Evolutionary conservation across 1,284 basidiomycete genomes (phyloP), one percentile per base, ranked within the genome.

Genomic region (Peniophora sp.): DNA sequence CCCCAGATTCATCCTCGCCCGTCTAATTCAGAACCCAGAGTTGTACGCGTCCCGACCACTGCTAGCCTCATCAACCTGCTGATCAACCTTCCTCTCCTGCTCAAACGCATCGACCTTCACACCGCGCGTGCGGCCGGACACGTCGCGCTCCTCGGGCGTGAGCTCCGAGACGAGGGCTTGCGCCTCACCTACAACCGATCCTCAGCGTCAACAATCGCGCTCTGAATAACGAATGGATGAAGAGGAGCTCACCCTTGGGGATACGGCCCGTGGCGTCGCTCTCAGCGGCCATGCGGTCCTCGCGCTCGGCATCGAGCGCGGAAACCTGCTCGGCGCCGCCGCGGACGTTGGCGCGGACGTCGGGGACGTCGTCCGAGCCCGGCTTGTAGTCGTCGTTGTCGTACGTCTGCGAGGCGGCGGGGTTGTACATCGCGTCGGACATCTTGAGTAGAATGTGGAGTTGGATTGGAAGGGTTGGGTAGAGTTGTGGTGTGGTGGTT

Each of bases 41-140:
- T 32, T 32, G 27, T 32, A 32, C 27, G 27, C 27, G 12, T 32
- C 27, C 58, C 61, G 6, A 6, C 27, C 27, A 12, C 27, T 41
- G 37, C 15, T 20, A 5, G 50, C 48, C 47, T 63, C 54, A 3
- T 58, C 57, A 32, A 58, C 43, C 2, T 42, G 44, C 10, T 50
- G 41, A 49, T 63, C 64, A 11, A 64, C 17, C 17, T 60, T 54
- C 23, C 58, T 57, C 52, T 65, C 63, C 49, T 65, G 62, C 52
- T 60, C 58, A 54, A 47, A 65, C 0, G 60, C 60, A 35, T 63
- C 64, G 24, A 58, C 58, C 50, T 57, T 57, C 24, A 47, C 54
- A 3, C 61, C 60, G 27, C 59, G 60, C 8, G 61, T 65, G 48
- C 54, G 44, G 8, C 54, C 58, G 2, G 49, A 27, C 18, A 62